A percentile compares a stretch with the other conserved stretches of the same genome.
phyloP scores from a whole-genome alignment of 169 alveolate genomes.

The Babesia sp. region DNA sequence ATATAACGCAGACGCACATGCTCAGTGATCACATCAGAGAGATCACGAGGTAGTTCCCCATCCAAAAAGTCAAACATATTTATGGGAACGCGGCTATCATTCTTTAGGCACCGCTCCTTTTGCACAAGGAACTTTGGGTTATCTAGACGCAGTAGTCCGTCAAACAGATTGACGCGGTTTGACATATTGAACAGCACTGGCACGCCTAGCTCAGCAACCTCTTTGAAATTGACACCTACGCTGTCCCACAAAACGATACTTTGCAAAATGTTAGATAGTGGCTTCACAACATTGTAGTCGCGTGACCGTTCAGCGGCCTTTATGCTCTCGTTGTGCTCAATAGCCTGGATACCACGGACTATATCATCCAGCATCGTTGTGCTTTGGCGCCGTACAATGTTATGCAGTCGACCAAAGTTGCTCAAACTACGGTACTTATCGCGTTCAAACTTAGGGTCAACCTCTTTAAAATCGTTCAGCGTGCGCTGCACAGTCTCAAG shows the following conservation, averaged over 20 bases:
- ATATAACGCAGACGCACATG: constrained; percentile 25
- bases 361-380: constrained; percentile 46
- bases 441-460: constrained; percentile 21
- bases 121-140: constrained; percentile 19
- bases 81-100: background rate
- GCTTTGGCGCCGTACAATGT: constrained; percentile 36
- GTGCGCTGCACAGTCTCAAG: constrained; percentile 38
- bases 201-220: constrained; percentile 37
- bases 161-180: constrained; percentile 45
- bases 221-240: constrained; percentile 41
- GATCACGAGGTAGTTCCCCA: constrained; percentile 16
- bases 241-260: constrained; percentile 54
- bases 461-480: constrained; percentile 2
- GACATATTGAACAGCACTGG: constrained; percentile 53
- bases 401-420: constrained; percentile 15
- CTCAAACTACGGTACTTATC: background rate
- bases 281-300: constrained; percentile 44
- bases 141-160: constrained; percentile 28
- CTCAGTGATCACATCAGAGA: constrained; percentile 17
- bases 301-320: constrained; percentile 47
- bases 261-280: constrained; percentile 46
- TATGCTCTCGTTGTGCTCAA: constrained; percentile 34
- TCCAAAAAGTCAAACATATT: constrained; percentile 34
- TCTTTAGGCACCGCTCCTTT: constrained; percentile 10
- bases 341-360: constrained; percentile 12